Evolutionary conservation across 768 basidiomycete species (phyloP).

Genomic region (Agrocybe praecox): DNA sequence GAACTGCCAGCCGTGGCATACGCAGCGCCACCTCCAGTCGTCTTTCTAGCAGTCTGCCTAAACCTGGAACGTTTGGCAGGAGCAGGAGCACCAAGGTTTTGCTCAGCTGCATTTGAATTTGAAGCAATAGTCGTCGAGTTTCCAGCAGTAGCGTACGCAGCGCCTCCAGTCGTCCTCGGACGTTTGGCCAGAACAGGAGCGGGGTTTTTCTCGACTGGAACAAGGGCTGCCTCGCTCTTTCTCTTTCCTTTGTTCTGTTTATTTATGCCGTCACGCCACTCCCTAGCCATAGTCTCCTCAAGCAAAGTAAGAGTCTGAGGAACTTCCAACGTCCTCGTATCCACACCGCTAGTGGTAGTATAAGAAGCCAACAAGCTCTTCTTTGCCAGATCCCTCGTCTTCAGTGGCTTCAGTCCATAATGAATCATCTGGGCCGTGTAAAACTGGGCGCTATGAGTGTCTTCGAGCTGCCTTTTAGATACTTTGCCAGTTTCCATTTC

Average conservation of each 20-base stretch:
- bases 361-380: constrained; percentile 25
- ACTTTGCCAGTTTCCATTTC: not conserved
- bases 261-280: not conserved
- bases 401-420: constrained; percentile 27
- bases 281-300: constrained; percentile 15
- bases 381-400: constrained; percentile 26
- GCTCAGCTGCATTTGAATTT: not conserved
- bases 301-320: constrained; percentile 22
- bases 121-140: too few relatives aligned
- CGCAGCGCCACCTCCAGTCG: not conserved
- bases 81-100: too few relatives aligned
- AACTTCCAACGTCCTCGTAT: constrained; percentile 17
- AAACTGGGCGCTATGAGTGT: constrained; percentile 7
- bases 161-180: not conserved
- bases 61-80: not conserved
- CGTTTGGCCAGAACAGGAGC: too few relatives aligned
- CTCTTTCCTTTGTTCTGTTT: too few relatives aligned
- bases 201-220: not conserved
- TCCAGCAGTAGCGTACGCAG: not conserved
- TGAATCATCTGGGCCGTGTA: constrained; percentile 28
- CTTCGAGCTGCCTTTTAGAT: not conserved
- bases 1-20: not conserved
- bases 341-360: not conserved
- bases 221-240: not conserved
- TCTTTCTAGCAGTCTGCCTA: not conserved